A percentile compares a stretch with the other conserved stretches of the same genome.
These are phyloP conservation scores for Venturia pyrina DNA, from an alignment of 2,329 filamentous ascomycete species.

Conservation along the genomic window DNA sequence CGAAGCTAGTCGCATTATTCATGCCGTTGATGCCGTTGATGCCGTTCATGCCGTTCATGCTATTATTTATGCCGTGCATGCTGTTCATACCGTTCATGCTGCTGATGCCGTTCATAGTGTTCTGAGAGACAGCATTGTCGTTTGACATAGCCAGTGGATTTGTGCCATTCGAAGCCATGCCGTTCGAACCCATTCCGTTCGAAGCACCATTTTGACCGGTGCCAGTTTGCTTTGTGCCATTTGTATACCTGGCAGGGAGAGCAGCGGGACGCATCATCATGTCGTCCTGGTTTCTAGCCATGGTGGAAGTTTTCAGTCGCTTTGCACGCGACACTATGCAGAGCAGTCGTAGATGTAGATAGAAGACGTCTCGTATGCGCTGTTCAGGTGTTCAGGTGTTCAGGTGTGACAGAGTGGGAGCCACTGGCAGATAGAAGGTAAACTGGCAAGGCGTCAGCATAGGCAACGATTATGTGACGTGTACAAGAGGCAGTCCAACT, in stretches of 20 bases:
- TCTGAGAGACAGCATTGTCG: neutral
- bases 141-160: neutral
- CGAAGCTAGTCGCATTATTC: neutral
- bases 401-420: neutral
- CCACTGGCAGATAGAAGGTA: no score
- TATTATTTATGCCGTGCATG: neutral
- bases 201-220: neutral
- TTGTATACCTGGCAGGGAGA: neutral
- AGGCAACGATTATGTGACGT: neutral
- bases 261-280: neutral
- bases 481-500: neutral
- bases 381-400: neutral
- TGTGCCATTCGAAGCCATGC: neutral
- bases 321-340: neutral
- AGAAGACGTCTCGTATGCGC: neutral
- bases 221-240: neutral
- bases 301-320: neutral
- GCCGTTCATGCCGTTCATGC: neutral
- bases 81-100: no score
- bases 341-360: neutral
- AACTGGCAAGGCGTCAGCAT: slow-evolving; percentile 3
- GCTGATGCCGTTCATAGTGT: neutral
- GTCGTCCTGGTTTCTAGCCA: neutral
- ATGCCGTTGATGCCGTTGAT: neutral
- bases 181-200: neutral